A percentile compares a stretch with the other conserved stretches of the same genome.
phyloP scores from a whole-genome alignment of 2,329 filamentous ascomycete species.

The Penicillium oxalicum region DNA sequence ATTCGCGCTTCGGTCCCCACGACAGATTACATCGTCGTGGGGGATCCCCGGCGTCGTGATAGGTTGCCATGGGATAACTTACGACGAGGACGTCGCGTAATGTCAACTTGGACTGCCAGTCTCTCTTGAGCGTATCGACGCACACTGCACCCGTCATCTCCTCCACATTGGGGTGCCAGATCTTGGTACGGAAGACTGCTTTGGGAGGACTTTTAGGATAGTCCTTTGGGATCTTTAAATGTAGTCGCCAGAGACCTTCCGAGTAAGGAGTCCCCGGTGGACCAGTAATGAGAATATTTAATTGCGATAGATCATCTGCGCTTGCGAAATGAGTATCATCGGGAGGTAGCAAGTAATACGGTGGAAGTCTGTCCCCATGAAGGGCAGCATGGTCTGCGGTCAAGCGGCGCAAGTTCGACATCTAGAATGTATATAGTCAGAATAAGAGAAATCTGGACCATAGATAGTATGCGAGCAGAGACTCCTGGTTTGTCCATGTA shows the following conservation, averaged over 20 bases:
- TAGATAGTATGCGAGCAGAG: not conserved
- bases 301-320: slow-evolving; percentile 51
- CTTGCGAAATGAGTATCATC: slow-evolving; percentile 22
- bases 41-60: no score
- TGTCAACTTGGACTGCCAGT: slow-evolving; percentile 55
- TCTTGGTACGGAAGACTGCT: slow-evolving; percentile 54
- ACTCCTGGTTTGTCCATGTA: no score
- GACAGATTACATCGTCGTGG: no score
- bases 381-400: slow-evolving; percentile 55
- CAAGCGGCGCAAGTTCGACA: slow-evolving; percentile 49
- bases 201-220: slow-evolving; percentile 49
- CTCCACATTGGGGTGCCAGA: slow-evolving; percentile 62
- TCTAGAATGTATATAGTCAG: slow-evolving; percentile 19
- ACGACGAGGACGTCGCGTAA: slow-evolving; percentile 53
- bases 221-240: slow-evolving; percentile 54
- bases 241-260: slow-evolving; percentile 53
- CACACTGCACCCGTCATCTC: slow-evolving; percentile 57
- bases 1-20: no score
- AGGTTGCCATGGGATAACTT: slow-evolving; percentile 15
- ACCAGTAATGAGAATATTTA: slow-evolving; percentile 54
- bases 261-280: slow-evolving; percentile 56
- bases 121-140: slow-evolving; percentile 59
- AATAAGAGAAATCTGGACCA: not conserved
- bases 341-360: slow-evolving; percentile 55
- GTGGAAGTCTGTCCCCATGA: slow-evolving; percentile 51